These are phyloP conservation scores for Arthrobotrys sphaeroides DNA, from an alignment of 2,329 filamentous ascomycete species.

Conservation along the genomic window DNA sequence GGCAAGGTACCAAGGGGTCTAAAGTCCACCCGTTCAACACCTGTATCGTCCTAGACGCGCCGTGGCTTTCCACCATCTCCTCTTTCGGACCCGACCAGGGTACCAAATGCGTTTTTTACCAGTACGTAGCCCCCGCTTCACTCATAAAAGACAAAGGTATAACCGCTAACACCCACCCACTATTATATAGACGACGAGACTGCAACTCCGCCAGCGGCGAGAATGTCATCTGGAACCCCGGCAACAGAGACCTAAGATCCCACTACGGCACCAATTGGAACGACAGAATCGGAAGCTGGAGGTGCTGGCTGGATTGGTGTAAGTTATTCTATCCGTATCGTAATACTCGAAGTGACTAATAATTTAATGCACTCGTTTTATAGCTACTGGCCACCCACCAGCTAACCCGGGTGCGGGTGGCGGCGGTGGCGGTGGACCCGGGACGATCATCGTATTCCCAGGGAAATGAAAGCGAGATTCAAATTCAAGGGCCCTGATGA, in stretches of 20 bases:
- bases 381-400: neutral
- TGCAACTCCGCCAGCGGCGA: neutral
- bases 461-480: no score
- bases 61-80: conserved; percentile 15
- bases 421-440: no score
- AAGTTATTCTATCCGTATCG: no score
- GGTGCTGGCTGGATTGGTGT: conserved; percentile 10
- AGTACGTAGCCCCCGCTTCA: neutral
- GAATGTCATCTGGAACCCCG: neutral
- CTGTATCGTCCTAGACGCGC: neutral
- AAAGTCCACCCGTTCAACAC: conserved; percentile 22
- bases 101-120: conserved; percentile 9
- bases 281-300: conserved; percentile 17
- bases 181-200: neutral
- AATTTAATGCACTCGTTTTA: neutral
- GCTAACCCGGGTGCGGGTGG: no score
- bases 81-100: neutral
- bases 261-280: conserved; percentile 2
- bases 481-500: no score
- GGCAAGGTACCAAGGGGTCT: neutral
- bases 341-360: no score
- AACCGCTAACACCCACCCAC: neutral
- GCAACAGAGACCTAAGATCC: neutral
- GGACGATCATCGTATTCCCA: no score
- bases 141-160: neutral